Conservation (phyloP, 257 asterid genomes). For the Solanum medicagineum region DNA sequence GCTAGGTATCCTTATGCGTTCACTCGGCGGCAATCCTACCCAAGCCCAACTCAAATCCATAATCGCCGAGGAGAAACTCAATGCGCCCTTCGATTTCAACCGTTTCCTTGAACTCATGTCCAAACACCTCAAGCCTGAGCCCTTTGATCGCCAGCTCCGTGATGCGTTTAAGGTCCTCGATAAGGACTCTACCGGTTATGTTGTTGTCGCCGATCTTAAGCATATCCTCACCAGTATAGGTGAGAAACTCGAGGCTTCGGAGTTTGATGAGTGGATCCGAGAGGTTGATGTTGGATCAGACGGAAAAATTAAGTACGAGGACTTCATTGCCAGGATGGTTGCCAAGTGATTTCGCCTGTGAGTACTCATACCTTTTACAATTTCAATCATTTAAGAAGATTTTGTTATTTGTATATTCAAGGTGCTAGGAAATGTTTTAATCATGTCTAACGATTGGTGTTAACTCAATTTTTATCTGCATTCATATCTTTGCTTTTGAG, state of each 20-base stretch:
- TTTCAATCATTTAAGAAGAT: background rate
- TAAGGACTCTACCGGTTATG: conserved; percentile 66
- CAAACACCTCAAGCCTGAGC: conserved; percentile 90
- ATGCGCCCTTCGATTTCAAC: conserved; percentile 59
- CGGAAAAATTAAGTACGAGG: conserved; percentile 89
- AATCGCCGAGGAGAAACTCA: conserved; percentile 58
- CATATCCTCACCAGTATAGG: conserved; percentile 84
- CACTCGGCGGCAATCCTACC: conserved; percentile 94
- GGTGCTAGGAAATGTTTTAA: background rate
- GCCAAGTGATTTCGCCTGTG: conserved; percentile 50
- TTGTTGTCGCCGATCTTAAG: conserved; percentile 82
- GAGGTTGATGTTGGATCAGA: conserved; percentile 96
- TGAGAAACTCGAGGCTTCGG: conserved; percentile 84
- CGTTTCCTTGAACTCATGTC: conserved; percentile 77
- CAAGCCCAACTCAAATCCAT: conserved; percentile 80
- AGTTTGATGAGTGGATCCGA: conserved; percentile 98
- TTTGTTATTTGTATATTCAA: background rate
- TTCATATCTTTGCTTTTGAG: background rate
- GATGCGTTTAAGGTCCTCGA: conserved; percentile 95
- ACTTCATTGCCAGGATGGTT: conserved; percentile 87
- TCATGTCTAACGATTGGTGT: background rate
- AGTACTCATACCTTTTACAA: background rate
- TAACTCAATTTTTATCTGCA: background rate
- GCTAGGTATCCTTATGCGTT: conserved; percentile 87
- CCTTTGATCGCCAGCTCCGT: conserved; percentile 90